Conservation (phyloP, 75 land plant species). For the Azolla pinnata region DNA sequence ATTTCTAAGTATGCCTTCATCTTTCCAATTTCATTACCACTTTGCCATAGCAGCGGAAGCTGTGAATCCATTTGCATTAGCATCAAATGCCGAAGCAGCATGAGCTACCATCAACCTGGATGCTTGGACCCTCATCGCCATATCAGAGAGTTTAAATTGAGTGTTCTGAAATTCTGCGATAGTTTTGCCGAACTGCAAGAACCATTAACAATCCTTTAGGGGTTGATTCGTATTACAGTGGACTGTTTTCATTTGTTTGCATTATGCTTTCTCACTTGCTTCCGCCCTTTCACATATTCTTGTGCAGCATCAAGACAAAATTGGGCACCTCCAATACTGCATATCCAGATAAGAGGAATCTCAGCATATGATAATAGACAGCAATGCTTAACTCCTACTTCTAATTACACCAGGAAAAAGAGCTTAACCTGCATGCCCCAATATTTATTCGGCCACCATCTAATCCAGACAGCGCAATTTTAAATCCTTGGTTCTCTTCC, state of each 20-base stretch:
- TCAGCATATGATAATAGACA: no score
- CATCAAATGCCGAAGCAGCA: constrained; percentile 38
- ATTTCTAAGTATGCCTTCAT: background rate
- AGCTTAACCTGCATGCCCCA: constrained; percentile 44
- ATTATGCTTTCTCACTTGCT: constrained; percentile 16
- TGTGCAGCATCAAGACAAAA: constrained; percentile 32
- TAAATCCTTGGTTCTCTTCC: constrained; percentile 30
- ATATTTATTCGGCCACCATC: constrained; percentile 44
- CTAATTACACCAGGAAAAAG: no score
- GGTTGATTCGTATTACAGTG: background rate
- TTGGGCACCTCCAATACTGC: constrained; percentile 35
- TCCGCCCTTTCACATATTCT: constrained; percentile 30
- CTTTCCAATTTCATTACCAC: constrained; percentile 14
- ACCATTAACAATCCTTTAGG: background rate
- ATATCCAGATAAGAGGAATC: no score
- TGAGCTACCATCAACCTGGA: constrained; percentile 37
- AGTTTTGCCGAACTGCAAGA: constrained; percentile 27
- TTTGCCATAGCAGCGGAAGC: constrained; percentile 35
- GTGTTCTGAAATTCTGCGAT: constrained; percentile 36
- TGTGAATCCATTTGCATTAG: constrained; percentile 22
- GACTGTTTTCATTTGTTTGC: background rate
- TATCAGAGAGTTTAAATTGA: constrained; percentile 37
- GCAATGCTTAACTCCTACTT: no score
- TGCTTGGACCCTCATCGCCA: constrained; percentile 30
- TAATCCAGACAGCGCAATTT: constrained; percentile 29